Base-by-base conservation (phyloP, 2,329 filamentous ascomycete species). In the Aspergillus sp. region DNA sequence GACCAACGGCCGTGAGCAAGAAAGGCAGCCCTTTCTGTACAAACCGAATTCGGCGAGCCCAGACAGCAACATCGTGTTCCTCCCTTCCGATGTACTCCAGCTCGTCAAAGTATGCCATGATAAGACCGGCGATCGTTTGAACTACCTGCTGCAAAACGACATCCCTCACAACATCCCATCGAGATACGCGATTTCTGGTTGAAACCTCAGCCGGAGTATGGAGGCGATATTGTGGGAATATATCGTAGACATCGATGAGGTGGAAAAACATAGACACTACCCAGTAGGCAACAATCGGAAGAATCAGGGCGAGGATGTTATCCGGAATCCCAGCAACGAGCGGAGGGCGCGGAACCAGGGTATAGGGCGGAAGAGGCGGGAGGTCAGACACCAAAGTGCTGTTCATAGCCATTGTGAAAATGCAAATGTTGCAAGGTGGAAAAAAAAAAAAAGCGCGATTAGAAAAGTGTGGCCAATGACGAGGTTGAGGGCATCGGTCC, bases 171-270 rank as follows among this genome's bases (percentile, higher is more conserved):
- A 96, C 92, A 69, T 97, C 89, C 77, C 85, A 90, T 61, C 91
- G 86, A 47, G 89, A 85, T 53, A 91, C 93, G 70, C 91, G 91
- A 76, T 97, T 97, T 67, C 93, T 86, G 75, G 91, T 90, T 37
- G 87, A 73, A 62, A 98, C 89, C 76, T 98, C 93, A 52, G 91
- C 92, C 13, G 95, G 95, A 0, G 95, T 98, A 77, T 99, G 95
- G 42, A 99, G 82, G 62, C 95, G 89, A 77, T 98, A 97, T 68
- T 96, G 86, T 17, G 93, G 88, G 73, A 93, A 96, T 39, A 93
- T 79, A 74, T 97, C 91, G 77, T 88, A 87, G 58, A 87, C 80
- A 77, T 99, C 95, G 69, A 98, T 87, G 66, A 87, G 71, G 80
- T 98, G 93, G 79, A 96, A 99, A 72, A 93, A 78, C 73, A 90